Evolutionary conservation across 2,329 filamentous ascomycete genomes (phyloP), one percentile per base, ranked within the genome.

Genomic region (Ophiosphaerella korrae): DNA sequence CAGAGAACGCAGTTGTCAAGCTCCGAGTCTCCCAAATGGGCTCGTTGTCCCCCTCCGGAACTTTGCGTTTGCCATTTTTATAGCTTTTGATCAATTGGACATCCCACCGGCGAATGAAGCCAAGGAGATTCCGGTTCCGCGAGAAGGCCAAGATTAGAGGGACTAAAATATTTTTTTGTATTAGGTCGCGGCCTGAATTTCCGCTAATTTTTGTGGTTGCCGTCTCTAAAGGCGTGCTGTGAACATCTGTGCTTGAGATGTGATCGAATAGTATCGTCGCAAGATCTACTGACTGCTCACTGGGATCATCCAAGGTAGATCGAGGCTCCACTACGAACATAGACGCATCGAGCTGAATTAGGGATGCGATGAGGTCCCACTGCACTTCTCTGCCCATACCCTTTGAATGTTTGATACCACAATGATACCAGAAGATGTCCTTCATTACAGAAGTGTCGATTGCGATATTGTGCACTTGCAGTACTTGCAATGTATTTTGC

Each of bases 21-120:
- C 52, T 49, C 5, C 56, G 55, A 21, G 68, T 63, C 55, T 70
- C 62, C 72, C 72, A 74, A 11, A 74, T 59, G 12, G 61, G 47
- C 8, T 53, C 39, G 21, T 43, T 53, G 24, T 55, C 45, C 21
- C 60, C 54, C 50, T 58, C 50, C 40, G 66, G 49, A 14, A 53
- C 43, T 24, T 59, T 58, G n/a, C 62, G 64, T 6, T 52, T 53
- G 23, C 56, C 45, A 26, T 53, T 38, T 24, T 51, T 52, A 37
- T 57, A 51, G 42, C 52, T 60, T 24, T 52, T 58, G 26, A 57
- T 54, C 0, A 75, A 60, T 38, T 75, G 70, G 7, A 57, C 48
- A 41, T 73, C 65, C 71, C 72, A 75, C 44, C 57, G 56, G n/a
- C 52, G 55, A 21, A 75, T 42, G 50, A 73, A 74, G 7, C 70